Conservation (phyloP, 345 rosid genomes). For the Mallotus nudiflorus region DNA sequence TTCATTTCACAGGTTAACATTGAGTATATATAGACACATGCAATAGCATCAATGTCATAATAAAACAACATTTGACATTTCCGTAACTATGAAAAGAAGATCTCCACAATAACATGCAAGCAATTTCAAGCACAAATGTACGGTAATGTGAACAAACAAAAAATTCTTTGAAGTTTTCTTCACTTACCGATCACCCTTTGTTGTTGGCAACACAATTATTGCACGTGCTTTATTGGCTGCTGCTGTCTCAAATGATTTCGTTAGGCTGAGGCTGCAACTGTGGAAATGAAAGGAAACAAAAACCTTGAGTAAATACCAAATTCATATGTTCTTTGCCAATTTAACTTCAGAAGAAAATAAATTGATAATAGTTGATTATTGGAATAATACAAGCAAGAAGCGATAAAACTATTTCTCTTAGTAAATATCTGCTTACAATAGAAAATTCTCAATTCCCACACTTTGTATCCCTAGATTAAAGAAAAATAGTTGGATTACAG, state of each 20-base stretch:
- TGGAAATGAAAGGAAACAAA: slow-evolving; percentile 33
- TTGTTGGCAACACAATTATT: slow-evolving; percentile 80
- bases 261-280: slow-evolving; percentile 93
- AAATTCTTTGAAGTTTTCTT: not conserved
- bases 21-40: not conserved
- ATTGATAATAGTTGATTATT: not conserved
- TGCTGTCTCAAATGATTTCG: slow-evolving; percentile 88
- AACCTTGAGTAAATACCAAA: slow-evolving; percentile 14
- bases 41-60: not conserved
- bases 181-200: slow-evolving; percentile 69
- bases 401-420: not conserved
- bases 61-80: not conserved
- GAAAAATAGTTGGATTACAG: not conserved
- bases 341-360: slow-evolving; percentile 7
- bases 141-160: not conserved
- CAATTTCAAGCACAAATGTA: slow-evolving; percentile 3
- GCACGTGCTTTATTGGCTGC: slow-evolving; percentile 88
- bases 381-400: not conserved
- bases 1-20: not conserved
- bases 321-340: slow-evolving; percentile 9
- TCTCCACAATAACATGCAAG: not conserved
- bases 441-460: not conserved
- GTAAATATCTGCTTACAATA: not conserved
- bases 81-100: not conserved
- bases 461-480: too few species aligned